Conservation (phyloP, 768 basidiomycete species). For the Termitomyces sp. region DNA sequence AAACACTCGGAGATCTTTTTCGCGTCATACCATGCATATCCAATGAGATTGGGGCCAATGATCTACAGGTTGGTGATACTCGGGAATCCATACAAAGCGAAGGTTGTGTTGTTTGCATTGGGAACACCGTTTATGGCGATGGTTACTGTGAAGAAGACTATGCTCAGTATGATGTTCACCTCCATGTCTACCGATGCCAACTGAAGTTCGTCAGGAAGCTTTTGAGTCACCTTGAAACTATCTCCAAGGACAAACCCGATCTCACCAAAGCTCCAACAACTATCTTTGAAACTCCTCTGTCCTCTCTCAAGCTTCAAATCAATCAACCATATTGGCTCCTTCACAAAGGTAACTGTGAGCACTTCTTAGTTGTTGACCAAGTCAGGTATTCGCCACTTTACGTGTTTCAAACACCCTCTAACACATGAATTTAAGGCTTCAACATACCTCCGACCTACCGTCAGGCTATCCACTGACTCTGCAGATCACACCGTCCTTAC, state of each 20-base stretch:
- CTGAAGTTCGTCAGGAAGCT: constrained; percentile 28
- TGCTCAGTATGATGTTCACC: constrained; percentile 36
- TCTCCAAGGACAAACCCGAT: constrained; percentile 25
- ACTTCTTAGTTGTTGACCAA: constrained; percentile 69
- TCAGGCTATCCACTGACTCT: constrained; percentile 66
- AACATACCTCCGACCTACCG: constrained; percentile 52
- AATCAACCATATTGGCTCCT: constrained; percentile 81
- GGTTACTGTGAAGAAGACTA: constrained; percentile 48
- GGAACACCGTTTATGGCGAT: constrained; percentile 57
- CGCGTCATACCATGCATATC: constrained; percentile 59
- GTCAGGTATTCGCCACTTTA: constrained; percentile 48
- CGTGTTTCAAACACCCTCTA: background rate
- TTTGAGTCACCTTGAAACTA: constrained; percentile 23
- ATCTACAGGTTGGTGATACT: constrained; percentile 16
- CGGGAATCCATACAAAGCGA: constrained; percentile 10
- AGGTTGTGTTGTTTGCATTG: constrained; percentile 58
- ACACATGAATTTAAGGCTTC: constrained; percentile 37
- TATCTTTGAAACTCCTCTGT: constrained; percentile 46
- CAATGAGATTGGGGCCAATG: constrained; percentile 47
- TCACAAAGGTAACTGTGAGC: constrained; percentile 80
- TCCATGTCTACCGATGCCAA: constrained; percentile 33
- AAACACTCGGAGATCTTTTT: constrained; percentile 65
- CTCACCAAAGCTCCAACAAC: constrained; percentile 38
- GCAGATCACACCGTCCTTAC: constrained; percentile 57
- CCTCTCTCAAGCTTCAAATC: constrained; percentile 55